phyloP scores from a whole-genome alignment of 345 rosid genomes.

The Mallotus nudiflorus region DNA sequence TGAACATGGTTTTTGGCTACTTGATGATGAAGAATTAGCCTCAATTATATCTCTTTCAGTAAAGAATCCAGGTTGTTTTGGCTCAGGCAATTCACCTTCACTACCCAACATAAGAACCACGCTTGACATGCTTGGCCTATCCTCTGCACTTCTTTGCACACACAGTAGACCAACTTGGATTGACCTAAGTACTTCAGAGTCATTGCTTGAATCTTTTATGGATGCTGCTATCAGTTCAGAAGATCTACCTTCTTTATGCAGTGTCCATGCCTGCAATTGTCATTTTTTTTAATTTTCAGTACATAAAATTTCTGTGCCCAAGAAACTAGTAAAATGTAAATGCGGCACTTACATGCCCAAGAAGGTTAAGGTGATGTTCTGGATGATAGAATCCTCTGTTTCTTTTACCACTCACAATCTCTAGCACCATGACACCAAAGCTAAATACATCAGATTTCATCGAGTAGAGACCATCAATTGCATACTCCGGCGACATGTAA shows the following conservation, averaged over 20 bases:
- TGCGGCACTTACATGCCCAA: constrained; percentile 12
- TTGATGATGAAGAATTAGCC: constrained; percentile 2
- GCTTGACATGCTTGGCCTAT: constrained; percentile 42
- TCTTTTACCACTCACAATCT: constrained; percentile 11
- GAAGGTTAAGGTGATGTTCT: constrained; percentile 18
- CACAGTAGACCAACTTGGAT: constrained; percentile 33
- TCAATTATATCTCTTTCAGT: not conserved
- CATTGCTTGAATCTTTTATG: not conserved
- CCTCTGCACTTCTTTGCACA: constrained; percentile 13
- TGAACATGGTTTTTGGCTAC: not conserved
- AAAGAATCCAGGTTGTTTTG: constrained; percentile 10
- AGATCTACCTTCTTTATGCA: not conserved
- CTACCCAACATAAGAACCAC: constrained; percentile 8
- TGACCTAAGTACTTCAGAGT: constrained; percentile 20
- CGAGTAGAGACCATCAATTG: constrained; percentile 11
- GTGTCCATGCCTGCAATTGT: constrained; percentile 10
- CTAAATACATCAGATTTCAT: constrained; percentile 16
- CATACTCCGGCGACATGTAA: constrained; percentile 22
- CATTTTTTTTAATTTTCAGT: no score
- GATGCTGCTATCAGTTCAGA: not conserved
- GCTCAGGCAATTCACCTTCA: constrained; percentile 6
- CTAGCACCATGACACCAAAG: constrained; percentile 13
- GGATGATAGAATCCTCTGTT: constrained; percentile 12
- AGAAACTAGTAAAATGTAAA: not conserved
- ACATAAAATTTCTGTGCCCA: no score